phyloP scores from a whole-genome alignment of 2,329 filamentous ascomycete species.

The Fusarium algeriense region DNA sequence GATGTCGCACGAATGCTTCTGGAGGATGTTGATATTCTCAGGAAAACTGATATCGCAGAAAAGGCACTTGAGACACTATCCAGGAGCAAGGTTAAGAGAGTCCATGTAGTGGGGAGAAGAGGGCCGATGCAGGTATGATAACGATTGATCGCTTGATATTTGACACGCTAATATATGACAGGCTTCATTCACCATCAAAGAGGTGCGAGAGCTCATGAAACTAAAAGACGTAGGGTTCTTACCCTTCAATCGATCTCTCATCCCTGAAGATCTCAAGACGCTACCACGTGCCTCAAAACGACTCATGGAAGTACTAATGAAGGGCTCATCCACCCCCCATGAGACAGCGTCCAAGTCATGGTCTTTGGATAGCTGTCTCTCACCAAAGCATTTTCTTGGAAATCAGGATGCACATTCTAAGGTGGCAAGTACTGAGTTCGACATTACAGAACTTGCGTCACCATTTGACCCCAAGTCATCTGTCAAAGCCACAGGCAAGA shows the following conservation, averaged over 20 bases:
- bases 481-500: constrained; percentile 62
- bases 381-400: constrained; percentile 76
- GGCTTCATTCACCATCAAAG: constrained; percentile 96
- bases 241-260: constrained; percentile 72
- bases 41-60: constrained; percentile 89
- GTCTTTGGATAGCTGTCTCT: constrained; percentile 88
- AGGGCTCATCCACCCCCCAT: constrained; percentile 71
- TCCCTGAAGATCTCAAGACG: constrained; percentile 75
- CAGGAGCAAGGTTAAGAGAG: constrained; percentile 79
- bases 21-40: constrained; percentile 77
- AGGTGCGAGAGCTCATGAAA: constrained; percentile 87
- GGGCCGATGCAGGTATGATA: constrained; percentile 82
- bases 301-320: constrained; percentile 83
- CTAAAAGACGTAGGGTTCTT: constrained; percentile 79
- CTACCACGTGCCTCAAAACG: constrained; percentile 82
- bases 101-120: constrained; percentile 88
- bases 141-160: constrained; percentile 25
- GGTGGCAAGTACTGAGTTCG: constrained; percentile 77
- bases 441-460: constrained; percentile 68
- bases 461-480: constrained; percentile 65
- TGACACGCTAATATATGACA: constrained; percentile 51
- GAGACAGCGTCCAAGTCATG: constrained; percentile 73
- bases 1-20: constrained; percentile 92
- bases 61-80: constrained; percentile 81
- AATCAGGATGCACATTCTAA: constrained; percentile 57